These are phyloP conservation scores for Globisporangium sylvaticum DNA, from an alignment of 352 stramenopile genomes.

Conservation along the genomic window DNA sequence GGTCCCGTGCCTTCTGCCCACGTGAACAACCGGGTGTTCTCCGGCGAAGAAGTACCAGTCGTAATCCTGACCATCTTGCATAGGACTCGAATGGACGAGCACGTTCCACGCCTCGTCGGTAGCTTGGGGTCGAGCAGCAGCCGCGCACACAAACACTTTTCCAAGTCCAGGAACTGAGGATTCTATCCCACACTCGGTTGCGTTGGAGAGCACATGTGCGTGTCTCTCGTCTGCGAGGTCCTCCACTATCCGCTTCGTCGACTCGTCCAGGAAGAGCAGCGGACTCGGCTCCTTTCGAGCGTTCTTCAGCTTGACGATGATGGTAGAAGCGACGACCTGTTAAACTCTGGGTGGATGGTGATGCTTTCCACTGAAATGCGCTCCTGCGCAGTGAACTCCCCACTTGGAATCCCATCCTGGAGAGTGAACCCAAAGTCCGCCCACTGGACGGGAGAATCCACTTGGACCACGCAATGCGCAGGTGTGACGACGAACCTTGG, in stretches of 20 bases:
- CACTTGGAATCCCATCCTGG: neutral
- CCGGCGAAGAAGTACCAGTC: neutral
- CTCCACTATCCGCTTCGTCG: neutral
- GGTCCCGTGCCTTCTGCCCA: conserved; percentile 5
- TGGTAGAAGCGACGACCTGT: neutral
- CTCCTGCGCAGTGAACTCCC: neutral
- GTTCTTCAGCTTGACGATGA: neutral
- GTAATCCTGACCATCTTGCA: neutral
- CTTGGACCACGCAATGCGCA: neutral
- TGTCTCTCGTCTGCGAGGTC: neutral
- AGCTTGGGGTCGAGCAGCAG: neutral
- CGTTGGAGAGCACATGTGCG: neutral
- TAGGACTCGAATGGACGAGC: neutral
- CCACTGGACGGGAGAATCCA: neutral
- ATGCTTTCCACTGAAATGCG: neutral
- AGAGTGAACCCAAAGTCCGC: neutral
- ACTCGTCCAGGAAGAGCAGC: neutral
- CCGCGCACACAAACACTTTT: neutral
- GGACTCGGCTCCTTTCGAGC: neutral
- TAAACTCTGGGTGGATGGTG: neutral
- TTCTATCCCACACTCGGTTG: neutral
- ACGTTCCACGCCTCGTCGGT: neutral
- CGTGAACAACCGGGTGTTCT: neutral
- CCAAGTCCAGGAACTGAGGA: neutral
- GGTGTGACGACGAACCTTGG: neutral